Conservation (phyloP, 441 rosid genomes). For the Bruguiera hainesii region DNA sequence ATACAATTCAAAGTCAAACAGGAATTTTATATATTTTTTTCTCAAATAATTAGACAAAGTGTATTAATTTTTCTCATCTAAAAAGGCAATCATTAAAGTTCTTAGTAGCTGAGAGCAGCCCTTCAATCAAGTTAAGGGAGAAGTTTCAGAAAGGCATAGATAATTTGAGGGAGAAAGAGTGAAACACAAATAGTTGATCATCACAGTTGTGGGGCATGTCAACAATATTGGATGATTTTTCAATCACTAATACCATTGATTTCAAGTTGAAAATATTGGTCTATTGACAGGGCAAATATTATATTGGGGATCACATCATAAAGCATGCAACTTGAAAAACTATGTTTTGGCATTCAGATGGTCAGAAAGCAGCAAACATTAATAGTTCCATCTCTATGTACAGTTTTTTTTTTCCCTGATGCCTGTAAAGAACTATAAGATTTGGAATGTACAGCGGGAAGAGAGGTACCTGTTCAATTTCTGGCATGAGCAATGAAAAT, state of each 20-base stretch:
- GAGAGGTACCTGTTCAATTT: slow-evolving; percentile 46
- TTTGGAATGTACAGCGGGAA: slow-evolving; percentile 12
- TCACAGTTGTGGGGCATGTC: neutral
- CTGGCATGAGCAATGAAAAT: slow-evolving; percentile 39
- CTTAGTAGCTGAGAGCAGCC: neutral
- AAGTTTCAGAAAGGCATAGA: neutral
- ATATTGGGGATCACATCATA: slow-evolving; percentile 1
- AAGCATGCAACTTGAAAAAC: neutral
- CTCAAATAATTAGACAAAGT: neutral
- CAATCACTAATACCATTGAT: neutral
- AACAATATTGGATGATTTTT: neutral
- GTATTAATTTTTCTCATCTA: neutral
- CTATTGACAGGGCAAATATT: neutral
- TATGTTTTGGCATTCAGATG: neutral
- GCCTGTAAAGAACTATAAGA: neutral
- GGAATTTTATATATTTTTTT: neutral
- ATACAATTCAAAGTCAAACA: neutral
- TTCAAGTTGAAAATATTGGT: neutral
- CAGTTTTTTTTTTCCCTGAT: neutral
- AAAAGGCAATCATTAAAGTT: neutral
- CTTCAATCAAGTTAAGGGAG: neutral
- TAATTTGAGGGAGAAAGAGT: neutral
- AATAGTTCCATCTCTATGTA: neutral
- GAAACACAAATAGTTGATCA: too few species aligned
- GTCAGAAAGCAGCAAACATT: neutral